These are phyloP conservation scores for Scalesia atractyloides DNA, from an alignment of 129 eudicot genomes.

Conservation along the genomic window DNA sequence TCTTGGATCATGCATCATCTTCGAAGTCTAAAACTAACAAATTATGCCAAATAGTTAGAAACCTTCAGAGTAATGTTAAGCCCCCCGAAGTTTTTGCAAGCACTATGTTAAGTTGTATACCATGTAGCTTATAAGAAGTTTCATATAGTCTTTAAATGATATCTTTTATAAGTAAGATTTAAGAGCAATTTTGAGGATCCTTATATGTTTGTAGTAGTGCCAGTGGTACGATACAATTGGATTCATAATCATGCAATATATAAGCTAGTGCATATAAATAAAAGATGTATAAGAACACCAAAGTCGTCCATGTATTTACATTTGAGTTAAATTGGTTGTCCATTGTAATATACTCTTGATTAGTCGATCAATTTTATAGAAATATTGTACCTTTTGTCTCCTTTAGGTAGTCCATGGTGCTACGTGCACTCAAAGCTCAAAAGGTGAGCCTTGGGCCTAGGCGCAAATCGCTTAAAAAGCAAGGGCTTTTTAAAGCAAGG, in stretches of 20 bases:
- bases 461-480: no score
- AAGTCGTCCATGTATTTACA: not conserved
- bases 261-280: not conserved
- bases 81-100: not conserved
- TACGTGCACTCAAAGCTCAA: no score
- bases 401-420: no score
- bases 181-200: not conserved
- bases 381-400: not conserved
- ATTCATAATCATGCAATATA: not conserved
- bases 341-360: not conserved
- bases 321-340: not conserved
- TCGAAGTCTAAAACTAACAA: no score
- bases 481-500: no score
- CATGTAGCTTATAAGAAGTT: not conserved
- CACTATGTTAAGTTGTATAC: not conserved
- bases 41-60: not conserved
- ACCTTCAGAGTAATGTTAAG: not conserved
- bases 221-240: not conserved
- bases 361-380: not conserved
- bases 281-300: no score
- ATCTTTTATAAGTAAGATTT: not conserved
- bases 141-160: not conserved
- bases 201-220: not conserved
- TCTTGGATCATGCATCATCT: not conserved
- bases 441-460: no score